A percentile compares a stretch with the other conserved stretches of the same genome.
Evolutionary conservation across 2,329 filamentous ascomycete species (phyloP).

Genomic region (Hypoxylon sp.): DNA sequence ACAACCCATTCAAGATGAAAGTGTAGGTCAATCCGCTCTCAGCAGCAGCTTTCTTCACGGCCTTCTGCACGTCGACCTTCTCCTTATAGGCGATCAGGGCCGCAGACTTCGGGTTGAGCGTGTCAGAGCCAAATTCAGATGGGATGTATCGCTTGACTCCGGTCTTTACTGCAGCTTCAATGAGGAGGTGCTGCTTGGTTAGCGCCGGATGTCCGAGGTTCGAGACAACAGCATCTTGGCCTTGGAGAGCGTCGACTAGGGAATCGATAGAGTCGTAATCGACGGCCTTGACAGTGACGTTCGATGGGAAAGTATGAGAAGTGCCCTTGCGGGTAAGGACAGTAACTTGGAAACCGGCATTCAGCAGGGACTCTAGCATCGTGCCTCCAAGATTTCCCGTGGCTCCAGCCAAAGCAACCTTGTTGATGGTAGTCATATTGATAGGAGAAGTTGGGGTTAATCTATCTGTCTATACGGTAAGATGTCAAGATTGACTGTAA

Average conservation of each 20-base stretch:
- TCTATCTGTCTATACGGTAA: neutral
- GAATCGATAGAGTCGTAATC: conserved; percentile 64
- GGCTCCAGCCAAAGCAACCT: conserved; percentile 44
- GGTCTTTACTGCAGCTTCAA: conserved; percentile 70
- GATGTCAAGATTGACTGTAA: neutral
- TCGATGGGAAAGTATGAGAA: conserved; percentile 51
- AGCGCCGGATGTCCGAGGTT: conserved; percentile 55
- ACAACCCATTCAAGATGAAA: conserved; percentile 64
- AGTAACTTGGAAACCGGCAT: conserved; percentile 63
- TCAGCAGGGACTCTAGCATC: conserved; percentile 56
- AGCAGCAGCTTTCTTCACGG: conserved; percentile 58
- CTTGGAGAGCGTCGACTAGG: conserved; percentile 63
- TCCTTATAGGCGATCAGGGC: conserved; percentile 64
- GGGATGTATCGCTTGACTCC: conserved; percentile 73
- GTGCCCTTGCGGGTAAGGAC: conserved; percentile 66
- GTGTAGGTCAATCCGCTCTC: conserved; percentile 66
- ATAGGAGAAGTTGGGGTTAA: conserved; percentile 4
- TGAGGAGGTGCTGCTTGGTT: conserved; percentile 60
- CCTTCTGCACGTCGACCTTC: conserved; percentile 62
- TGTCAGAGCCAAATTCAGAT: conserved; percentile 65
- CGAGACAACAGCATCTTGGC: conserved; percentile 70
- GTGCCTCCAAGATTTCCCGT: conserved; percentile 56
- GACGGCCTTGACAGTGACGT: conserved; percentile 60
- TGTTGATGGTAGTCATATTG: conserved; percentile 42
- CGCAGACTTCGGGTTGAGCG: conserved; percentile 55